A percentile compares a stretch with the other conserved stretches of the same genome.
Evolutionary conservation across 208 protist species (phyloP).

Genomic region (Leishmania turanica): DNA sequence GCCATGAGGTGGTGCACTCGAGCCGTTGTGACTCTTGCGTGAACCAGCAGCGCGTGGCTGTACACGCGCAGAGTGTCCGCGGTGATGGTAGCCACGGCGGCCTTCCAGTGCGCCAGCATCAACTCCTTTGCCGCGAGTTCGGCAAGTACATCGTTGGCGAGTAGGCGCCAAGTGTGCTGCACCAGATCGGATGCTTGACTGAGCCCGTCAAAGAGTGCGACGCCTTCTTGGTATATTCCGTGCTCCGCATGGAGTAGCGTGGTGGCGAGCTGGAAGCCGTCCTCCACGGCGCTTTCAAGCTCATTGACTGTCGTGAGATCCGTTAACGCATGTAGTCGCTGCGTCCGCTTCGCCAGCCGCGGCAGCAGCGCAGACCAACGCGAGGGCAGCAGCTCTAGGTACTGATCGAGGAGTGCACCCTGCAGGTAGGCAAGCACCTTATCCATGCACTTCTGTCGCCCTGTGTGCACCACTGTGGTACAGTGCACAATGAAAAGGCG

Average conservation of each 20-base stretch:
- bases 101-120: slow-evolving; percentile 54
- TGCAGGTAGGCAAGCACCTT: slow-evolving; percentile 27
- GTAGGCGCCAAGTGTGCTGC: slow-evolving; percentile 12
- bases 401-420: slow-evolving; percentile 33
- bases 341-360: slow-evolving; percentile 43
- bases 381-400: slow-evolving; percentile 57
- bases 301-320: not conserved
- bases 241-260: slow-evolving; percentile 54
- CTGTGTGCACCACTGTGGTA: not conserved
- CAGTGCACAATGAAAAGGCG: slow-evolving; percentile 4
- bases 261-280: slow-evolving; percentile 40
- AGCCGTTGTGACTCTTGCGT: slow-evolving; percentile 25
- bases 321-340: slow-evolving; percentile 46
- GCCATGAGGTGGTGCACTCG: slow-evolving; percentile 35
- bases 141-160: slow-evolving; percentile 45
- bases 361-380: slow-evolving; percentile 56
- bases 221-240: slow-evolving; percentile 40
- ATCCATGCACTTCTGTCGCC: not conserved
- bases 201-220: slow-evolving; percentile 3
- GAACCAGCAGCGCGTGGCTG: slow-evolving; percentile 47
- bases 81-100: slow-evolving; percentile 19
- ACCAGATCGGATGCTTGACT: not conserved
- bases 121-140: slow-evolving; percentile 49
- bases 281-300: slow-evolving; percentile 20
- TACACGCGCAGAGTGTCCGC: slow-evolving; percentile 70